Evolutionary conservation across 2,329 filamentous ascomycete genomes (phyloP).

Genomic region (Pseudocercospora cruenta): DNA sequence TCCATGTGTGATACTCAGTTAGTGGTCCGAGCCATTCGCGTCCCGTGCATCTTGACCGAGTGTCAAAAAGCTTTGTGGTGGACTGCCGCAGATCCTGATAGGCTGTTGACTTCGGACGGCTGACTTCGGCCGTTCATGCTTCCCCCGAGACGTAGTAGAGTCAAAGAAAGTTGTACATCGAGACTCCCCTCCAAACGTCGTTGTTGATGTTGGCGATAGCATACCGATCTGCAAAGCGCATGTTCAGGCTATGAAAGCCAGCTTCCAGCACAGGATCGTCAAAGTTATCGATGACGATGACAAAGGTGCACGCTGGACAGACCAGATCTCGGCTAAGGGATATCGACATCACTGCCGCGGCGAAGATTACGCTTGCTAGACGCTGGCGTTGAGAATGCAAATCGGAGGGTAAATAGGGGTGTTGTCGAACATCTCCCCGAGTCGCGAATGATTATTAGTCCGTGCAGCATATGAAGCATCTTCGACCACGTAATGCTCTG

Average conservation of each 20-base stretch:
- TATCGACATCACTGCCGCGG: background rate
- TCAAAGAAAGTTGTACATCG: conserved; percentile 10
- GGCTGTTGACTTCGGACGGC: conserved; percentile 11
- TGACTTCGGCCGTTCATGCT: conserved; percentile 3
- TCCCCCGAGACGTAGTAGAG: conserved; percentile 13
- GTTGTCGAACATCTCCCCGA: conserved; percentile 8
- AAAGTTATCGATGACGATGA: conserved; percentile 3
- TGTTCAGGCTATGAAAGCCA: background rate
- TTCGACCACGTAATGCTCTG: conserved; percentile 18
- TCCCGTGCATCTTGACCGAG: conserved; percentile 4
- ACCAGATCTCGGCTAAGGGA: background rate
- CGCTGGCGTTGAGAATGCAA: background rate
- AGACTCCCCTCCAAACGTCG: conserved; percentile 5
- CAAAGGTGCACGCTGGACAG: background rate
- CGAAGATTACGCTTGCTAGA: background rate
- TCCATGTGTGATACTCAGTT: conserved; percentile 5
- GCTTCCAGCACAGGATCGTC: background rate
- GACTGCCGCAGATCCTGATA: background rate
- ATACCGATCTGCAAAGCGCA: background rate
- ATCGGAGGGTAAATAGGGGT: conserved; percentile 8
- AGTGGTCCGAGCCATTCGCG: background rate
- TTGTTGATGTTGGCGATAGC: conserved; percentile 2
- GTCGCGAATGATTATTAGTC: conserved; percentile 1
- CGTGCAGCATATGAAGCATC: conserved; percentile 3
- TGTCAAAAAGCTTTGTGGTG: background rate